Base-by-base conservation (phyloP, 768 basidiomycete genomes). In the Agaricus subrufescens region DNA sequence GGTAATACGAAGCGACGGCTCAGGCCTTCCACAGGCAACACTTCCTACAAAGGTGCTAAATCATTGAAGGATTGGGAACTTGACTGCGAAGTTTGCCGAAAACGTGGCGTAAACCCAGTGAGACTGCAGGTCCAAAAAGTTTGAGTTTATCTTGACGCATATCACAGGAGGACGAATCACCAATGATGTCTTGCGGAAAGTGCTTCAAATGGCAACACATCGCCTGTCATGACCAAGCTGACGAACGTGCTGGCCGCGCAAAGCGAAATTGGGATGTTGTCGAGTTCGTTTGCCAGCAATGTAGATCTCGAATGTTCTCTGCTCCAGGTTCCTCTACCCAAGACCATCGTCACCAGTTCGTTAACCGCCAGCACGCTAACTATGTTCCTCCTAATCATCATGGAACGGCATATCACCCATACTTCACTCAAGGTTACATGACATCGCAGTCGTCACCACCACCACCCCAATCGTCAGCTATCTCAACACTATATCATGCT, bases 151-250 rank as follows among this genome's bases (percentile, higher is more conserved):
- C 43, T 19, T 53, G 30, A 50, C 34, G 23, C 57, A 62, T 42
- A 40, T 63, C 47, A 9, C 58, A 94, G 93, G 90, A 94, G 58
- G 91, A 92, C 58, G 88, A 85, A 10, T 73, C 76, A 10, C 84
- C 89, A 3, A 79, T 96, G 72, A 82, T 93, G 66, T 91, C 83
- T 38, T 97, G 94, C 65, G 90, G 89, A 25, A 66, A 71, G 29
- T 97, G 94, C 68, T 80, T 77, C 12, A 84, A 84, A 67, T 97
- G 94, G 94, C 94, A 96, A 63, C 94, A 97, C 63, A 91, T 91
- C 34, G 66, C 74, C 23, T 97, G 94, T 63, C 91, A 95, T 64
- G 90, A 96, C 64, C 72, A 69, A 47, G 82, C 77, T 29, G 94
- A 95, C 67, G 69, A 72, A 30, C 70, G 75, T 23, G 78, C 81